Conservation (phyloP, 768 basidiomycete species). For the Mycena pura region DNA sequence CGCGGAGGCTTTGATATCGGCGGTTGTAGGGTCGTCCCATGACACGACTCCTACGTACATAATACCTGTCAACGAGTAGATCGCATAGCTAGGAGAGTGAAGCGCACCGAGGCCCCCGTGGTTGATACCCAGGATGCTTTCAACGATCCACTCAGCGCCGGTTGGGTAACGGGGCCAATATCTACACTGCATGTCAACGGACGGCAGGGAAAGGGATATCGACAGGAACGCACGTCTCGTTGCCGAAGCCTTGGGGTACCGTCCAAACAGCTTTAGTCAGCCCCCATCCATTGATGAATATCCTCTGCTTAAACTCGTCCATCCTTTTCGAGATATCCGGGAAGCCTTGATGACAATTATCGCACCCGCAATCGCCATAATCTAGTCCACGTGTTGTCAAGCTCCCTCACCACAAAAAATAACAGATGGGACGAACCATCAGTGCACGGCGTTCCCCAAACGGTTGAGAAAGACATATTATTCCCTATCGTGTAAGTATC, state of each 20-base stretch:
- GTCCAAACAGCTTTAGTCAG: constrained; percentile 76
- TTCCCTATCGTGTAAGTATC: constrained; percentile 67
- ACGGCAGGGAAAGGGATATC: background rate
- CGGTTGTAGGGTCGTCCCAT: constrained; percentile 60
- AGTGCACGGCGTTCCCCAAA: constrained; percentile 70
- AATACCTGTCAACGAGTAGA: background rate
- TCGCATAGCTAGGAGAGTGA: background rate
- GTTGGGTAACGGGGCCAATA: constrained; percentile 71
- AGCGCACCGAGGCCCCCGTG: constrained; percentile 65
- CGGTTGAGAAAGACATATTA: constrained; percentile 67
- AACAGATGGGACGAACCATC: constrained; percentile 14
- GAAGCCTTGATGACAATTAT: constrained; percentile 72
- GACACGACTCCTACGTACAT: constrained; percentile 47
- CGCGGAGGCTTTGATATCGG: constrained; percentile 59
- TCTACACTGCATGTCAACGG: constrained; percentile 28
- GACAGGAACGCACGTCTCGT: constrained; percentile 52
- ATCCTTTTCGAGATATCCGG: constrained; percentile 73
- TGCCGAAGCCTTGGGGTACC: constrained; percentile 82
- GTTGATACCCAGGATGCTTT: constrained; percentile 71
- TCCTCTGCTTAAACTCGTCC: constrained; percentile 65
- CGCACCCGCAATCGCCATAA: constrained; percentile 77
- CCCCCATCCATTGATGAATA: constrained; percentile 72
- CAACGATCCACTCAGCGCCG: constrained; percentile 71
- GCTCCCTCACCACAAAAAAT: background rate
- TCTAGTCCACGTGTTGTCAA: constrained; percentile 33